These are phyloP conservation scores for Coniochaeta sp. DNA, from an alignment of 2,329 filamentous ascomycete species.

Conservation along the genomic window DNA sequence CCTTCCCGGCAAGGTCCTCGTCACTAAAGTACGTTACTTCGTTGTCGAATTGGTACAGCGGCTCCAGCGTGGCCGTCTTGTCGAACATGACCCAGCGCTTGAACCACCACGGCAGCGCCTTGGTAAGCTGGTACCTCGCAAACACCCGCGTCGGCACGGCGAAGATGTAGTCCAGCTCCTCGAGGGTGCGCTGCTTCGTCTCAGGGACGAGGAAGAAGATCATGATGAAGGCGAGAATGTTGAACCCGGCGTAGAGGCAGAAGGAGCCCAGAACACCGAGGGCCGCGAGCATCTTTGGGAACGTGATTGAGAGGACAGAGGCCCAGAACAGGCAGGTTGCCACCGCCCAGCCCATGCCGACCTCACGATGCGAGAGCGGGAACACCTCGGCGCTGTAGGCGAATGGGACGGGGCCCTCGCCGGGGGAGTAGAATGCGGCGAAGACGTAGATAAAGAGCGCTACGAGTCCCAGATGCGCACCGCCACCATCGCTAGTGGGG, in stretches of 20 bases:
- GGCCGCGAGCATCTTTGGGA: constrained; percentile 47
- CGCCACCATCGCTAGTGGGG: constrained; percentile 7
- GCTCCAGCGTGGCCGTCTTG: constrained; percentile 32
- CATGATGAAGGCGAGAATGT: constrained; percentile 46
- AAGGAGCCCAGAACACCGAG: constrained; percentile 37
- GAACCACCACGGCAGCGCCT: constrained; percentile 53
- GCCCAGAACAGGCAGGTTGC: constrained; percentile 57
- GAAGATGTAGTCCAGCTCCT: constrained; percentile 52
- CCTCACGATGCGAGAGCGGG: constrained; percentile 62
- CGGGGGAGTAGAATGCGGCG: constrained; percentile 21
- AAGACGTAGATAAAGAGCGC: constrained; percentile 32
- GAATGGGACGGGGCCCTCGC: constrained; percentile 63
- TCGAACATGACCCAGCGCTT: constrained; percentile 47
- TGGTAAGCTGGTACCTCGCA: constrained; percentile 48
- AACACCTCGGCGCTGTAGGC: constrained; percentile 65
- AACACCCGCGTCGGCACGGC: constrained; percentile 53
- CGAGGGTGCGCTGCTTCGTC: constrained; percentile 46
- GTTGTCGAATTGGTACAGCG: constrained; percentile 33
- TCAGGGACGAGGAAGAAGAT: constrained; percentile 52
- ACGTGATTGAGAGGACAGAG: constrained; percentile 54
- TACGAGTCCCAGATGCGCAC: constrained; percentile 36
- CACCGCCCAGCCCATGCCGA: constrained; percentile 66
- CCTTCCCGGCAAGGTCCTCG: not conserved
- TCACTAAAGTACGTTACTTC: not conserved
- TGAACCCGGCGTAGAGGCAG: constrained; percentile 49